Percentiles rank a stretch among this genome's conserved stretches.
Conservation (phyloP, 768 basidiomycete species). For the Pleurotus cornucopiae region DNA sequence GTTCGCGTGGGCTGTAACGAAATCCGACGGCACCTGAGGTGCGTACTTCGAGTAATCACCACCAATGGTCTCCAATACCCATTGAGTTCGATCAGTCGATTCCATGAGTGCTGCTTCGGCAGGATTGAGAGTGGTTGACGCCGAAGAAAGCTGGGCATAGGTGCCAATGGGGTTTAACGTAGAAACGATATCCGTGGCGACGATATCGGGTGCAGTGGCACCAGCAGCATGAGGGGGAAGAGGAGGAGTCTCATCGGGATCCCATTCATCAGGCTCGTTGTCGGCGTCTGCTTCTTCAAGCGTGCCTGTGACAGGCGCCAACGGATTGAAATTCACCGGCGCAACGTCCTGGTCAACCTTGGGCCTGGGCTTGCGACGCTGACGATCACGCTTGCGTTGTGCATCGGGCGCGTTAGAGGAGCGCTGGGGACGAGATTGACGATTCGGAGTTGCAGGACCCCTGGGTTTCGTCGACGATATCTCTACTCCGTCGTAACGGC, state of each 20-base stretch:
- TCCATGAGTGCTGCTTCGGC: conserved; percentile 1
- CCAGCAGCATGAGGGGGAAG: not conserved
- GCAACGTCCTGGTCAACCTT: not conserved
- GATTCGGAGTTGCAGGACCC: too few species aligned
- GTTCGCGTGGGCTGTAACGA: conserved; percentile 19
- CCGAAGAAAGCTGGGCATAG: not conserved
- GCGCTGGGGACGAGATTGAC: not conserved
- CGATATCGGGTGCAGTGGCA: not conserved
- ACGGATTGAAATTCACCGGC: not conserved
- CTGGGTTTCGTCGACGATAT: not conserved
- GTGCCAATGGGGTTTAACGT: not conserved
- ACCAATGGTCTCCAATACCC: conserved; percentile 24
- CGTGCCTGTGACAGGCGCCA: not conserved
- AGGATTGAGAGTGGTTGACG: conserved; percentile 5
- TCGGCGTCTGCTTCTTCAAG: not conserved
- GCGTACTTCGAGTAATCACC: conserved; percentile 52
- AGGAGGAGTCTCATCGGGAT: conserved; percentile 3
- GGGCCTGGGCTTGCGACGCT: not conserved
- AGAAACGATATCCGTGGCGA: not conserved
- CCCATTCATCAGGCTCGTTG: conserved; percentile 4
- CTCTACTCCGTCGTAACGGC: not conserved
- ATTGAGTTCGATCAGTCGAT: conserved; percentile 7
- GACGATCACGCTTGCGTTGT: not conserved
- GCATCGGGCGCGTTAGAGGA: not conserved
- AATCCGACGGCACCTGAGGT: conserved; percentile 22